Evolutionary conservation across 495 filamentous ascomycete genomes (phyloP), one percentile per base, ranked within the genome.

Genomic region (Penicillium turbatum): DNA sequence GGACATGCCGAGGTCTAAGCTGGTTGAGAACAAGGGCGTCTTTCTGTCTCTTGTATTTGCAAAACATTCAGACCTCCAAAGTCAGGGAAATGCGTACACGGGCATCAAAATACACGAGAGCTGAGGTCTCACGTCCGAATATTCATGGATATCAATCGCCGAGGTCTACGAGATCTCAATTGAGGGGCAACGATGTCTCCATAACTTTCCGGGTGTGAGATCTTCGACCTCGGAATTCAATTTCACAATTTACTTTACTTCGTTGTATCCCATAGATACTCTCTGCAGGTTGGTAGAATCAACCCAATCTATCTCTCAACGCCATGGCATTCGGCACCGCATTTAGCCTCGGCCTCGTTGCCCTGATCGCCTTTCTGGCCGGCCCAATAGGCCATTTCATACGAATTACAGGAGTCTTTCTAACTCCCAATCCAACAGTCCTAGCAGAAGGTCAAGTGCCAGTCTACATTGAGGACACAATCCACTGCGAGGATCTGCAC

Each of bases 401-500:
- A 7, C 66, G 47, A 3, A 54, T 74, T 32, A 11, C 66, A 3
- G 78, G 73, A 26, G 40, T 65, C 12, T 64, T 64, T 55, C 48
- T 61, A 26, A 55, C 58, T 16, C 61, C 75, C 12, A 26, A 61
- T 37, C 46, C 49, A 32, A 59, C 65, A 24, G 53, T 62, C 3
- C 67, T 71, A 10, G 43, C 69, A 21, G 65, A 74, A 34, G 71
- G 71, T 12, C 52, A 69, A 5, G 67, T 67, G 5, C 64, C 74
- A 5, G 55, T 65, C 45, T 52, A 57, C 19, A 80, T 86, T 40
- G 63, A 71, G 5, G 79, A 82, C 58, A 83, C 82, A 0, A 55
- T 74, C 27, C 69, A 79, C 30, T 84, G 81, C 56, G 82, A 86
- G 51, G 82, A 86, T 64, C 44, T 86, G 11, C 80, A 85, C 56